These are phyloP conservation scores for Wickerhamiella azymoides DNA, from an alignment of 805 yeast species.

Conservation along the genomic window DNA sequence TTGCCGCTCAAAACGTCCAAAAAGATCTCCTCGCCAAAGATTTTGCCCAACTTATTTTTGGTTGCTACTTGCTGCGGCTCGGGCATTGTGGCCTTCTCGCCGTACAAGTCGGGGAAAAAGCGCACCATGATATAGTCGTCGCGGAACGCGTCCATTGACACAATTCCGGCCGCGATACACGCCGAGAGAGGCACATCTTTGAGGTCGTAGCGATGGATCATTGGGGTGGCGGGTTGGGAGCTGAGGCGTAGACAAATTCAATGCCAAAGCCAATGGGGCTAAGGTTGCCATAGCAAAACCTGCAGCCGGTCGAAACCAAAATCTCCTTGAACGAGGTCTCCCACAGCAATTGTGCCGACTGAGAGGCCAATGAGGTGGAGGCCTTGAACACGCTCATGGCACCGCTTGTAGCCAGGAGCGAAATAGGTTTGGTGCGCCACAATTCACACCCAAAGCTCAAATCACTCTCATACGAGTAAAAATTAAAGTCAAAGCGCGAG, in stretches of 20 bases:
- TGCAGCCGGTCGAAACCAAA: constrained; percentile 55
- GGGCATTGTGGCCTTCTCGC: neutral
- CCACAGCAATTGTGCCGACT: constrained; percentile 57
- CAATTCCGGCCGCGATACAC: neutral
- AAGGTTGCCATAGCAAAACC: constrained; percentile 17
- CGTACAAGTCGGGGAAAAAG: neutral
- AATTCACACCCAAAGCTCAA: constrained; percentile 76
- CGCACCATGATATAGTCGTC: neutral
- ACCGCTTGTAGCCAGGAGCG: constrained; percentile 3
- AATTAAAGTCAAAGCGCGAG: constrained; percentile 76
- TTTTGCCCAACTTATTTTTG: no score
- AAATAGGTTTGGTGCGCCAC: constrained; percentile 37
- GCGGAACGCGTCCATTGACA: neutral
- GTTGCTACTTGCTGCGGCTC: neutral
- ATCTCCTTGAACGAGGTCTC: constrained; percentile 78
- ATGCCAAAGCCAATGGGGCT: constrained; percentile 16
- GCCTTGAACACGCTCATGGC: constrained; percentile 53
- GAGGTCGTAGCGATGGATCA: neutral
- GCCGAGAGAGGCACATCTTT: neutral
- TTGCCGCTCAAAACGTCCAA: neutral
- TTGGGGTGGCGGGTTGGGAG: neutral
- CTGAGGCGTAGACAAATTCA: constrained; percentile 13
- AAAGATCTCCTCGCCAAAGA: neutral
- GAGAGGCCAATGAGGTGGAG: constrained; percentile 54
- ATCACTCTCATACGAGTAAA: constrained; percentile 81